A percentile compares a stretch with the other conserved stretches of the same genome.
Conservation (phyloP, 495 filamentous ascomycete species). For the Penicillium odoratum region DNA sequence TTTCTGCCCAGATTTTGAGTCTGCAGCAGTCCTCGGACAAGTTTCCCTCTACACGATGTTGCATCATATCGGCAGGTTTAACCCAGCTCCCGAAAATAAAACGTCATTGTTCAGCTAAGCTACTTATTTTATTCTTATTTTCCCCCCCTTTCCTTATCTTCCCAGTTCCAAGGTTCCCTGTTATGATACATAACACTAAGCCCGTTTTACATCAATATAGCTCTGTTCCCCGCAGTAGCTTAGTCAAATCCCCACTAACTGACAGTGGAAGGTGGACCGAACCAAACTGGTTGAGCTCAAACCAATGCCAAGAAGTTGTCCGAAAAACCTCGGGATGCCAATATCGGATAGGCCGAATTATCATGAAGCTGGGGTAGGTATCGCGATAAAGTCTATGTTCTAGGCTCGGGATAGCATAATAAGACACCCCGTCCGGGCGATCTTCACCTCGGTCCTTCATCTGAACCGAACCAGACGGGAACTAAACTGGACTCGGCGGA, state of each 20-base stretch:
- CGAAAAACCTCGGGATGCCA: not conserved
- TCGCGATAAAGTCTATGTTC: not conserved
- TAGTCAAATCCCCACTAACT: not conserved
- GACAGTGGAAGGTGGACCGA: constrained; percentile 18
- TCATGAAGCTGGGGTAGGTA: not conserved
- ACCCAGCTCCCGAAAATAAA: not conserved
- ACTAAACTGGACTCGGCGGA: not conserved
- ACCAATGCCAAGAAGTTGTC: not conserved
- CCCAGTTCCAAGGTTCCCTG: not conserved
- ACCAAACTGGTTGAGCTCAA: not conserved
- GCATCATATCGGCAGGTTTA: constrained; percentile 17
- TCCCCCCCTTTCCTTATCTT: not conserved
- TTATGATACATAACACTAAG: no score
- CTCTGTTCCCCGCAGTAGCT: not conserved
- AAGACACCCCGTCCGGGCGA: not conserved
- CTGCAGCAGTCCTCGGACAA: constrained; percentile 17
- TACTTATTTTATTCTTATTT: not conserved
- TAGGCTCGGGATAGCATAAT: not conserved
- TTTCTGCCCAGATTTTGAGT: constrained; percentile 9
- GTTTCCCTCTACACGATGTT: constrained; percentile 17
- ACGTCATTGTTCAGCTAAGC: constrained; percentile 2
- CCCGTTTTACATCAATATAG: no score
- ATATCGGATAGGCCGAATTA: not conserved
- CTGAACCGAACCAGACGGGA: no score
- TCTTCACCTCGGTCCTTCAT: no score